Conservation (phyloP, 306 rosid genomes). For the cucumber (Cucumis sativus) region Cucumber_9930_V3 NC_026657.2:23241501-23242000, state of each 20-base stretch:
- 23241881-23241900: neutral
- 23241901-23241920: neutral
- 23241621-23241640: neutral
- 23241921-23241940: neutral
- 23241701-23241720: neutral
- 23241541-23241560: neutral
- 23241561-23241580: neutral
- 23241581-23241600: neutral
- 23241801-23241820: neutral
- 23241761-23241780: neutral
- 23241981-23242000: neutral
- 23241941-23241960: neutral
- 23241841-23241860: neutral
- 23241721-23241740: neutral
- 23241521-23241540: neutral
- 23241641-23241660: neutral
- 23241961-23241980: neutral
- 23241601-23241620: neutral
- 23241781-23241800: neutral
- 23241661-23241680: neutral
- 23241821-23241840: neutral
- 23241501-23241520: neutral
- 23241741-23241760: neutral
- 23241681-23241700: neutral
- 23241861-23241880: neutral